Evolutionary conservation across 75 land plant genomes (phyloP).

Genomic region (Selaginella tamariscina): DNA sequence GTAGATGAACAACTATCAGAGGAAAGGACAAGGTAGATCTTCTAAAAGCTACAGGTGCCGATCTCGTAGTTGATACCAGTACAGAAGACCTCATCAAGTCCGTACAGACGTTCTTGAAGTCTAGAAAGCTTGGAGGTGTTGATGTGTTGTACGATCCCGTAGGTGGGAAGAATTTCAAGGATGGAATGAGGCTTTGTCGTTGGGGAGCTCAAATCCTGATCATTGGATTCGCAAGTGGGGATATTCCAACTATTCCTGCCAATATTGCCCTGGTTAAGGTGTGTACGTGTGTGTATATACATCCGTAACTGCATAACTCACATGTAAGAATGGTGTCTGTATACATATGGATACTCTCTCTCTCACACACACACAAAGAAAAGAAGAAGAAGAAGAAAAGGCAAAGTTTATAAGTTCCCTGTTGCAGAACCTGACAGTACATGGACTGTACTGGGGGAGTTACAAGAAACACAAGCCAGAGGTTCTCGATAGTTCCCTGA

Average conservation of each 20-base stretch:
- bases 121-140: constrained; percentile 73
- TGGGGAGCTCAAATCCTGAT: constrained; percentile 89
- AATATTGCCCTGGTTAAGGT: constrained; percentile 97
- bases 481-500: constrained; percentile 49
- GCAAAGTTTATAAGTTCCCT: constrained; percentile 4
- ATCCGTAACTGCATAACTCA: no score
- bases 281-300: not conserved
- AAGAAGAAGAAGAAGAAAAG: no score
- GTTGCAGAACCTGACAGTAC: constrained; percentile 82
- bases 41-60: constrained; percentile 65
- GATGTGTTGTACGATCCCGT: constrained; percentile 99
- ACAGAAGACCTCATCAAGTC: constrained; percentile 38
- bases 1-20: constrained; percentile 26
- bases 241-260: constrained; percentile 79
- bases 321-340: no score
- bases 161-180: constrained; percentile 83
- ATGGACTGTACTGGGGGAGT: constrained; percentile 97
- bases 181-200: constrained; percentile 66
- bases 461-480: constrained; percentile 46
- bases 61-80: constrained; percentile 62
- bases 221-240: constrained; percentile 94
- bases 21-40: constrained; percentile 59
- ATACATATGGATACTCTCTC: no score
- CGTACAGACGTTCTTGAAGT: constrained; percentile 55
- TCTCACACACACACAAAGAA: no score